Conservation (phyloP, 2,329 filamentous ascomycete genomes). For the Arthrobotrys sinensis region DNA sequence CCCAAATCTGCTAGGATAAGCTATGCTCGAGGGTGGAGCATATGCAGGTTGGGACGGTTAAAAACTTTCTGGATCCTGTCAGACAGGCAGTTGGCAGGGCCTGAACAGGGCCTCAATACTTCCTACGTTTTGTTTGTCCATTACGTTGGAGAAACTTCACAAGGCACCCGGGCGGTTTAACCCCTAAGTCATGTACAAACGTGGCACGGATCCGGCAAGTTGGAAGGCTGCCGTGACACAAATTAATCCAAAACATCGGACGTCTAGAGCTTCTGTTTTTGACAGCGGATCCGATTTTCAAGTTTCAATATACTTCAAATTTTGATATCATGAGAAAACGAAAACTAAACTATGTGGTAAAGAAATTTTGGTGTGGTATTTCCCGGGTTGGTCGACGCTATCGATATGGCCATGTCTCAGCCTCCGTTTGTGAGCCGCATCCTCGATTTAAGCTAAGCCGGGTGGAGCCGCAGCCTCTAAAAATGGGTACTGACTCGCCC, state of each 20-base stretch:
- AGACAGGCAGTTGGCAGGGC: neutral
- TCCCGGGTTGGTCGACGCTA: neutral
- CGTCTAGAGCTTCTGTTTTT: neutral
- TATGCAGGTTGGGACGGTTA: conserved; percentile 17
- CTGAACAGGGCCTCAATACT: neutral
- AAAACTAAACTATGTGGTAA: neutral
- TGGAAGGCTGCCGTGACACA: conserved; percentile 18
- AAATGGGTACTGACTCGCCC: neutral
- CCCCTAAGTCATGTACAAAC: neutral
- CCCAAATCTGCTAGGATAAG: conserved; percentile 8
- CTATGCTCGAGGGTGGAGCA: conserved; percentile 17
- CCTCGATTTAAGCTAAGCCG: neutral
- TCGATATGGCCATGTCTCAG: conserved; percentile 7
- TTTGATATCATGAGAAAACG: too few relatives aligned
- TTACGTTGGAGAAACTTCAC: conserved; percentile 1
- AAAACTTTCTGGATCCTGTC: conserved; percentile 24
- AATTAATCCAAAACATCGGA: conserved; percentile 5
- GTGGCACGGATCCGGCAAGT: conserved; percentile 2
- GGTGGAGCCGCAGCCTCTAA: conserved; percentile 17
- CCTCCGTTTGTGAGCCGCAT: conserved; percentile 13
- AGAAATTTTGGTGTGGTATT: neutral
- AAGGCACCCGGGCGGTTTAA: conserved; percentile 2
- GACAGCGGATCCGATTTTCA: neutral
- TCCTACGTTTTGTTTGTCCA: conserved; percentile 9
- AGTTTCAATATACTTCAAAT: too few relatives aligned